phyloP scores from a whole-genome alignment of 2,329 filamentous ascomycete genomes.

The Xylaria sp. region DNA sequence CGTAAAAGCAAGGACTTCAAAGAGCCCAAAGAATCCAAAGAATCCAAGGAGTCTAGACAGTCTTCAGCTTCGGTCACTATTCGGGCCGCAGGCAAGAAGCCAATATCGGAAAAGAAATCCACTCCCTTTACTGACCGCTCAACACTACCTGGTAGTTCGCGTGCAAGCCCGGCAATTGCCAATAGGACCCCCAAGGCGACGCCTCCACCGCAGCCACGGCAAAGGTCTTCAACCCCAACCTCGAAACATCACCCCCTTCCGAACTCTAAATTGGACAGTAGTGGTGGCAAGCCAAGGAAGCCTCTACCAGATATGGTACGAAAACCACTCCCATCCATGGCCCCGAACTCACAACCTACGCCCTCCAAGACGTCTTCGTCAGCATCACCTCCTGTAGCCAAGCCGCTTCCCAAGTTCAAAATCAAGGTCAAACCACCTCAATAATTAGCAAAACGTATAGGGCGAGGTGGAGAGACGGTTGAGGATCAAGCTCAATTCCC shows the following conservation, averaged over 20 bases:
- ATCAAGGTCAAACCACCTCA: constrained; percentile 39
- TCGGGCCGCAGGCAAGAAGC: constrained; percentile 39
- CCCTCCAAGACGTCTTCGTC: constrained; percentile 28
- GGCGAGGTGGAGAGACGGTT: not conserved
- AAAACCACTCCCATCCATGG: constrained; percentile 37
- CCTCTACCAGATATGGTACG: constrained; percentile 40
- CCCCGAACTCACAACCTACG: constrained; percentile 22
- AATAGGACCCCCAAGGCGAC: constrained; percentile 16
- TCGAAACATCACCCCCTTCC: constrained; percentile 19
- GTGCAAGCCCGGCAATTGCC: constrained; percentile 1
- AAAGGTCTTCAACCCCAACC: constrained; percentile 27
- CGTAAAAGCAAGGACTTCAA: constrained; percentile 25
- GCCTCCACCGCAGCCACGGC: constrained; percentile 24
- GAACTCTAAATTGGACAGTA: constrained; percentile 23
- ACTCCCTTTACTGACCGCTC: not conserved
- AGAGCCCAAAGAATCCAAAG: constrained; percentile 28
- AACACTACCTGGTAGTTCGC: constrained; percentile 3
- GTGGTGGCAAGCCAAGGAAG: constrained; percentile 36
- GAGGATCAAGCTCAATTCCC: not conserved
- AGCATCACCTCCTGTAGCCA: constrained; percentile 26
- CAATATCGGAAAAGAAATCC: constrained; percentile 27
- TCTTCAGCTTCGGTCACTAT: constrained; percentile 36
- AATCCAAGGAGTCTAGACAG: constrained; percentile 19
- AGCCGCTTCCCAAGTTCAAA: constrained; percentile 35
- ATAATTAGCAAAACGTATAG: constrained; percentile 1